These are phyloP conservation scores for Saccharomycopsis hybrid DNA, from an alignment of 1,139 yeast genomes.

Conservation along the genomic window DNA sequence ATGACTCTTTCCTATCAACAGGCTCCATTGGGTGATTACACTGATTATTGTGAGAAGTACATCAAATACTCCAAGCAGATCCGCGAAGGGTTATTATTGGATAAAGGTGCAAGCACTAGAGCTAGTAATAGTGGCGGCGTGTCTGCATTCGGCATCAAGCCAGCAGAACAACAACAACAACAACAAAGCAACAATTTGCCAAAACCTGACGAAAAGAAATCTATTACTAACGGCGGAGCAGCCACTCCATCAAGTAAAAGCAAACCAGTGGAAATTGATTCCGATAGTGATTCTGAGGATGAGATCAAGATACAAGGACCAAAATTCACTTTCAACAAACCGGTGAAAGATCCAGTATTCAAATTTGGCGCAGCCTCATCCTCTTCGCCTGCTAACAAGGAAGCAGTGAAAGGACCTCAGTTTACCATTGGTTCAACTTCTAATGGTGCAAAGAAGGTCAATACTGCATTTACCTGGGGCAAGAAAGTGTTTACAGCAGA, in stretches of 20 bases:
- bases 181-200: too few species aligned
- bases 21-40: conserved; percentile 53
- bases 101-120: neutral
- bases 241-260: neutral
- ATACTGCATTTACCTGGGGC: conserved; percentile 24
- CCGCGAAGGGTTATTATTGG: conserved; percentile 17
- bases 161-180: neutral
- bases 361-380: conserved; percentile 36
- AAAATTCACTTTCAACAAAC: conserved; percentile 21
- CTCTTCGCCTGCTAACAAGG: conserved; percentile 31
- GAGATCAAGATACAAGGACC: conserved; percentile 39
- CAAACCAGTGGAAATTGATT: conserved; percentile 2
- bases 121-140: conserved; percentile 6
- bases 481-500: conserved; percentile 10
- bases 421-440: conserved; percentile 10
- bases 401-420: conserved; percentile 24
- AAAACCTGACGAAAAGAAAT: too few species aligned
- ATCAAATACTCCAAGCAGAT: conserved; percentile 46
- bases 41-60: conserved; percentile 54
- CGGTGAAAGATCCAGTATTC: conserved; percentile 47
- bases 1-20: conserved; percentile 38
- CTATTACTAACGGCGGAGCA: neutral
- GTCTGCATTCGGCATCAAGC: neutral
- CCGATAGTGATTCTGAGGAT: conserved; percentile 35
- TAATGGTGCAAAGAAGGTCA: conserved; percentile 10